These are phyloP conservation scores for Protomyces lactucae-debilis DNA, from an alignment of 1,139 yeast genomes.

Conservation along the genomic window DNA sequence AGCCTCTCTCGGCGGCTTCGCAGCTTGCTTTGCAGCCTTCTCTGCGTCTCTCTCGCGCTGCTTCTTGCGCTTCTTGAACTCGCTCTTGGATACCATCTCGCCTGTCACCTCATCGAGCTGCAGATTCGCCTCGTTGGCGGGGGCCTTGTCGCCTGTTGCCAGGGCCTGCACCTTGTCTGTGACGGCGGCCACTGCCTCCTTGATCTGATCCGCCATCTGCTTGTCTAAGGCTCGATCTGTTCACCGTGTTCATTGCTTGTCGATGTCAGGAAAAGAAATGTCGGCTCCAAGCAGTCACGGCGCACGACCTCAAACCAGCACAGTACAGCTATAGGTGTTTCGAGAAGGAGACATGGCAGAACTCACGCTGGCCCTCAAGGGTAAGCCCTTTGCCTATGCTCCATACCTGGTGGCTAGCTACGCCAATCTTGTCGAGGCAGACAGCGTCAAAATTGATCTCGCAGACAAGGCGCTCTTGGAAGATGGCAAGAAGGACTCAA, in stretches of 20 bases:
- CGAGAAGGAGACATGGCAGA: conserved; percentile 7
- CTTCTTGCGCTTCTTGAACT: conserved; percentile 93
- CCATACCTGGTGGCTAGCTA: conserved; percentile 9
- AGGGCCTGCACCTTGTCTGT: conserved; percentile 9
- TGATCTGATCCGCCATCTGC: conserved; percentile 15
- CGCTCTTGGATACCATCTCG: conserved; percentile 93
- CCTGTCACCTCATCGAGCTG: conserved; percentile 92
- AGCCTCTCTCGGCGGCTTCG: conserved; percentile 44
- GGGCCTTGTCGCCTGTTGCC: background rate
- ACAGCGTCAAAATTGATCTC: background rate
- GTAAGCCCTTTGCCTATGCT: conserved; percentile 19
- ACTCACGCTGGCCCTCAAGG: conserved; percentile 21
- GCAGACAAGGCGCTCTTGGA: conserved; percentile 13
- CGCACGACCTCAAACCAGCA: background rate
- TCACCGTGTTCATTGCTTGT: background rate
- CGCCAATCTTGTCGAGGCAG: conserved; percentile 1
- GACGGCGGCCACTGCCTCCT: conserved; percentile 12
- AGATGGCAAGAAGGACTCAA: conserved; percentile 12
- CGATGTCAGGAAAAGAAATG: background rate
- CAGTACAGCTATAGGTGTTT: background rate
- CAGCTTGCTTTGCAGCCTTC: conserved; percentile 65
- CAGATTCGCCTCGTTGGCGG: conserved; percentile 53
- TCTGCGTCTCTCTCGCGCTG: conserved; percentile 70
- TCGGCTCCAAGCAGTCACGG: background rate
- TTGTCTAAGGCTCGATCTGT: background rate